Evolutionary conservation across 345 rosid species (phyloP).

Genomic region (Lagerstroemia speciosa): DNA sequence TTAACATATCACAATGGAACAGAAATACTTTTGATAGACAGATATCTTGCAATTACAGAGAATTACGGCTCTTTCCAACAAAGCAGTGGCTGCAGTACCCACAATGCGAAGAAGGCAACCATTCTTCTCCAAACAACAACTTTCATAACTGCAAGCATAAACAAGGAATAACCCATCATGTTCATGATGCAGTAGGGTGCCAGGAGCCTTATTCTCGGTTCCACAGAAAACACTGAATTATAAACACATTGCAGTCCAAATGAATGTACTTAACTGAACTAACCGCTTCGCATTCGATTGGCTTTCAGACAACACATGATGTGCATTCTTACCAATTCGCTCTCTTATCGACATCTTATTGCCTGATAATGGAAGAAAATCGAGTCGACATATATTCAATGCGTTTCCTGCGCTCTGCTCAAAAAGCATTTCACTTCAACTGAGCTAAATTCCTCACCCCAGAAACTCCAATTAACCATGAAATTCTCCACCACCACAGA

Average conservation of each 20-base stretch:
- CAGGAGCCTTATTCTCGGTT: not conserved
- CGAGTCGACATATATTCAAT: constrained; percentile 1
- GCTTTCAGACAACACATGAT: constrained; percentile 8
- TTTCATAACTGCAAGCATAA: too few species aligned
- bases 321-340: constrained; percentile 11
- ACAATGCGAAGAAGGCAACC: not conserved
- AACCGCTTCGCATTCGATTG: constrained; percentile 29
- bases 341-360: constrained; percentile 24
- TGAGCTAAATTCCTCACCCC: not conserved
- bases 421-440: not conserved
- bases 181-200: not conserved
- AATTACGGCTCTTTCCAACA: not conserved
- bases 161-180: too few species aligned
- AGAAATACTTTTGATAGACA: too few species aligned
- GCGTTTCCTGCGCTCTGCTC: constrained; percentile 18
- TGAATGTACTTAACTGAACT: constrained; percentile 3
- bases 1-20: not conserved
- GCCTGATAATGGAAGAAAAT: constrained; percentile 7
- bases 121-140: too few species aligned
- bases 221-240: not conserved
- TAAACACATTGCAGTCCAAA: not conserved
- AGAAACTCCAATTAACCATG: not conserved
- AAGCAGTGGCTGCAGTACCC: too few species aligned
- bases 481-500: too few species aligned
- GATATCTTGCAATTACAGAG: not conserved